Evolutionary conservation across 2,329 filamentous ascomycete species (phyloP), one percentile per base, ranked within the genome.

Genomic region (Colletotrichum simmondsii): DNA sequence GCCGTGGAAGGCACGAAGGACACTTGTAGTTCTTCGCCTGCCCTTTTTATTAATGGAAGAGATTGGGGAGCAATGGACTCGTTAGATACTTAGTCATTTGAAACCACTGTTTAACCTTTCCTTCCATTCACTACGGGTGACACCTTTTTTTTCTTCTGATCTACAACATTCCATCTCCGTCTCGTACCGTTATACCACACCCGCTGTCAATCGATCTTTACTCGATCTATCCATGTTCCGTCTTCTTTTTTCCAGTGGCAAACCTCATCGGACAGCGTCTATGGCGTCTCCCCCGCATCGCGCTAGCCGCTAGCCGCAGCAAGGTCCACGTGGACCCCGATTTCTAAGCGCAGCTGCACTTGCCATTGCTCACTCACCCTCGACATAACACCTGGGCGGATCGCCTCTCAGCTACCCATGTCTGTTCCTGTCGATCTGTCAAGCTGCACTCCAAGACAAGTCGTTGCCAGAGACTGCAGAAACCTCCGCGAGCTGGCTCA

Each of bases 261-360:
- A 61, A 61, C 32, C 14, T 52, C 60, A 28, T 26, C 46, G 8
- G n/a, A 49, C 54, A 6, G 70, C 70, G 70, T 54, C 54, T 71
- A n/a, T 24, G 10, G 70, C 66, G 70, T 56, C 70, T 57, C 66
- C 66, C 71, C 71, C 60, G 37, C 54, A 73, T 10, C 46, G 60
- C 71, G 71, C 71, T 73, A 73, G 61, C 60, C n/a, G 35, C 57
- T 71, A 73, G 71, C 61, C 60, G 71, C 66, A 65, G 71, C 14
- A 59, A n/a, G 57, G 52, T 46, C 68, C 64, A 60, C 56, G 22
- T 8, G 32, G 28, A 30, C 52, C n/a, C 35, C 12, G 46, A 53
- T 57, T 54, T 49, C 54, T 52, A 61, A 65, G 67, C 66, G 63
- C 67, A 54, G 12, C 30, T 24, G 35, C 64, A 52, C 11, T 30